phyloP scores from a whole-genome alignment of 163 green algal species.

The Scenedesmus sp. region DNA sequence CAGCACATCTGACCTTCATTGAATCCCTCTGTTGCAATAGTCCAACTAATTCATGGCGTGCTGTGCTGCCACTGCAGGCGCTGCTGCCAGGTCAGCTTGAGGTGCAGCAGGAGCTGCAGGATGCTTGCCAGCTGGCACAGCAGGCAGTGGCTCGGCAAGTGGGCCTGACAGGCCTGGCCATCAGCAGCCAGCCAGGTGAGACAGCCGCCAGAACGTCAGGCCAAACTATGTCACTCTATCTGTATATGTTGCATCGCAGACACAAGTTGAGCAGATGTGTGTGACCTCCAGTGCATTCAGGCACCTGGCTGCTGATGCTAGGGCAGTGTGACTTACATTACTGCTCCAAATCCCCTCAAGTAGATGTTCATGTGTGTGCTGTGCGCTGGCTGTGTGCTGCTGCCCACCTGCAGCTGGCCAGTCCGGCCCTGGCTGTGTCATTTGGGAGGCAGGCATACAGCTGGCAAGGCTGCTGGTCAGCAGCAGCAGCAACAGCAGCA shows the following conservation, averaged over 20 bases:
- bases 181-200: constrained; percentile 24
- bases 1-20: no score
- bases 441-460: constrained; percentile 38
- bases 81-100: constrained; percentile 12
- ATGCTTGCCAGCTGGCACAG: background rate
- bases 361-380: background rate
- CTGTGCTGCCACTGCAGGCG: background rate
- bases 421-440: constrained; percentile 29
- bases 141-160: constrained; percentile 14
- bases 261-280: no score
- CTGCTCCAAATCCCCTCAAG: background rate
- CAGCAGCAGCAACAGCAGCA: background rate
- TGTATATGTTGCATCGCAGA: background rate
- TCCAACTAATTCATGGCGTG: background rate
- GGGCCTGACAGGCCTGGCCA: constrained; percentile 1
- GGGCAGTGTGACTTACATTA: no score
- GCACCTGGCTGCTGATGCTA: no score
- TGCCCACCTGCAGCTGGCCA: constrained; percentile 17
- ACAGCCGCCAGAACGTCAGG: background rate
- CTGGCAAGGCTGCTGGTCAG: constrained; percentile 1
- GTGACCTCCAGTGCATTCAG: no score
- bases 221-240: background rate
- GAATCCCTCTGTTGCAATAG: background rate
- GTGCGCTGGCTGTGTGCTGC: background rate
- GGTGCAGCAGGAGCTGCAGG: background rate